Evolutionary conservation across 2,329 filamentous ascomycete species (phyloP).

Genomic region (Didymella arachidicola): DNA sequence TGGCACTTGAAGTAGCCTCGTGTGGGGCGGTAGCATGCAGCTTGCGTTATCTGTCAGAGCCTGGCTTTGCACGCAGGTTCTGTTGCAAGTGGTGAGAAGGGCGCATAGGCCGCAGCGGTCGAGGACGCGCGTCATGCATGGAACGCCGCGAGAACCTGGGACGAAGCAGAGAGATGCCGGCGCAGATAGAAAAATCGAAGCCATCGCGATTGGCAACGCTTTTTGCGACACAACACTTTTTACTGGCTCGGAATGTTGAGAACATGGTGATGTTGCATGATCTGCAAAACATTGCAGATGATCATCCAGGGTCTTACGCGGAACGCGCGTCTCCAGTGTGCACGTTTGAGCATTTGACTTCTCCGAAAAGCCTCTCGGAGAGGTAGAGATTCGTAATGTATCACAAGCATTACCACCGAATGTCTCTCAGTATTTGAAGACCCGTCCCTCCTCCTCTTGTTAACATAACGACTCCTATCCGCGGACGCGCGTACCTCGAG

Average conservation of each 20-base stretch:
- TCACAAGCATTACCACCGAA: neutral
- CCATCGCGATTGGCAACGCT: constrained; percentile 25
- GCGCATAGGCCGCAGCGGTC: constrained; percentile 25
- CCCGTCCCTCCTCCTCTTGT: neutral
- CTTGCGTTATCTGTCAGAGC: constrained; percentile 17
- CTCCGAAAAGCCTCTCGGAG: neutral
- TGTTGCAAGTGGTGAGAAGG: constrained; percentile 29
- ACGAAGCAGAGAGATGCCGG: constrained; percentile 1
- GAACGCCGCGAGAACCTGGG: constrained; percentile 9
- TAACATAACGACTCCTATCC: neutral
- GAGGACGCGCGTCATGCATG: constrained; percentile 35
- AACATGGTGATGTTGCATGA: constrained; percentile 16
- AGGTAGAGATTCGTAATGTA: neutral
- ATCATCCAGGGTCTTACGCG: neutral
- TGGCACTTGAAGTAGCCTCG: constrained; percentile 20
- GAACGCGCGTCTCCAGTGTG: constrained; percentile 16
- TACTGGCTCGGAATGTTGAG: constrained; percentile 6
- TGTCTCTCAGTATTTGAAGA: too few relatives aligned
- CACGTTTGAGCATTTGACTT: constrained; percentile 11
- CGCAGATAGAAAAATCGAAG: constrained; percentile 28
- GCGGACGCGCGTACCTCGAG: constrained; percentile 2
- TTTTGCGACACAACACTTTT: constrained; percentile 6
- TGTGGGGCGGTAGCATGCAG: constrained; percentile 30
- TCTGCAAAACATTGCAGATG: constrained; percentile 17
- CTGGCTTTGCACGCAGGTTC: constrained; percentile 22